Evolutionary conservation across 768 basidiomycete species (phyloP).

Genomic region (Galerina sulciceps): DNA sequence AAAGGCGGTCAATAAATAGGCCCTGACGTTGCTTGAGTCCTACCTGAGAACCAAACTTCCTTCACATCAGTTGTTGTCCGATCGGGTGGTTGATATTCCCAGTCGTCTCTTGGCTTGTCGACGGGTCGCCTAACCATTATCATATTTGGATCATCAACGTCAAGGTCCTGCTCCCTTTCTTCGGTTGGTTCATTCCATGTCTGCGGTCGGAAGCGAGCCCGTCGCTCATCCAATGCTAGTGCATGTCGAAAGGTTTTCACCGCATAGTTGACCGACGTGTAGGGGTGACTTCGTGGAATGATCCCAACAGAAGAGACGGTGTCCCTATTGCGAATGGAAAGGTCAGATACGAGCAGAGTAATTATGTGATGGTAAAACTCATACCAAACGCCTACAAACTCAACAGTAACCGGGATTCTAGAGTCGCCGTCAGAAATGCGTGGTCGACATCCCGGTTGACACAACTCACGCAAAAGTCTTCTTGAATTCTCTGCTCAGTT

Average conservation of each 20-base stretch:
- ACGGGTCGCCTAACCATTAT: background rate
- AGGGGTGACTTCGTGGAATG: conserved; percentile 15
- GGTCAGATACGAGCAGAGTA: background rate
- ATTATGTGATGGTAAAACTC: background rate
- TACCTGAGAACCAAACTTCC: conserved; percentile 17
- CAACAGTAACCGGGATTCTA: conserved; percentile 19
- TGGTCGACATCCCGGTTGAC: background rate
- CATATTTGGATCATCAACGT: conserved; percentile 10
- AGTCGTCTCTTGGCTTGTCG: background rate
- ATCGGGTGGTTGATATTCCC: conserved; percentile 9
- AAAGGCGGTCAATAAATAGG: background rate
- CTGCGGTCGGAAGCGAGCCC: conserved; percentile 11
- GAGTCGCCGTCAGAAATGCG: background rate
- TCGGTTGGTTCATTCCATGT: conserved; percentile 13
- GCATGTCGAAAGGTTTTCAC: conserved; percentile 19
- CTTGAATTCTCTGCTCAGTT: conserved; percentile 31
- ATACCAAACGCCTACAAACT: conserved; percentile 33
- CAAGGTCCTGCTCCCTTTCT: conserved; percentile 13
- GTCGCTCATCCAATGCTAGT: conserved; percentile 19
- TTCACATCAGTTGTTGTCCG: conserved; percentile 9
- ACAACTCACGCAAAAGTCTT: conserved; percentile 21
- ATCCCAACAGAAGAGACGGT: conserved; percentile 21
- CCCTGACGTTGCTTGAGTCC: background rate
- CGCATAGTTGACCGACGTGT: conserved; percentile 12
- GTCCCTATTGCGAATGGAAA: conserved; percentile 6